Evolutionary conservation across 2,329 filamentous ascomycete species (phyloP).

Genomic region (Botrytis paeoniae): DNA sequence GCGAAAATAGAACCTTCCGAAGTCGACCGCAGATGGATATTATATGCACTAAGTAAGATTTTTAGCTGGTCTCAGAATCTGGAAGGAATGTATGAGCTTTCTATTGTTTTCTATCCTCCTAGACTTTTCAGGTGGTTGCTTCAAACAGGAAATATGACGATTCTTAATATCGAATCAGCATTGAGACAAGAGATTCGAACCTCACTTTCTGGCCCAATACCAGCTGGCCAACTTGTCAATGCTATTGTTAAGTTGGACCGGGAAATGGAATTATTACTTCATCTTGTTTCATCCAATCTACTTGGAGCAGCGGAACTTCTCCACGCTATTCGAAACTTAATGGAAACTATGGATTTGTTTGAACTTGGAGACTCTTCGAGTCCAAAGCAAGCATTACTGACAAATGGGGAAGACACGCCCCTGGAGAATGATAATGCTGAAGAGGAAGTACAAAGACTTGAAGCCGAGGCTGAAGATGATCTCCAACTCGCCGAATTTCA

Average conservation of each 20-base stretch:
- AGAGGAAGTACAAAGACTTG: slow-evolving; percentile 47
- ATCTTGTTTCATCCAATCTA: slow-evolving; percentile 62
- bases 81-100: slow-evolving; percentile 32
- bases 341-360: slow-evolving; percentile 64
- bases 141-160: slow-evolving; percentile 57
- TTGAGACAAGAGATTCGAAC: slow-evolving; percentile 49
- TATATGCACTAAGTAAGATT: slow-evolving; percentile 50
- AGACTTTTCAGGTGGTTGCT: slow-evolving; percentile 58
- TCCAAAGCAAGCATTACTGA: slow-evolving; percentile 32
- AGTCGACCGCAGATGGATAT: slow-evolving; percentile 63
- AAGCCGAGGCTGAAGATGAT: slow-evolving; percentile 61
- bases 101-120: slow-evolving; percentile 46
- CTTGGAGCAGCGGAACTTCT: slow-evolving; percentile 66
- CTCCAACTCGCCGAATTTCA: slow-evolving; percentile 66
- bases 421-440: slow-evolving; percentile 28
- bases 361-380: slow-evolving; percentile 27
- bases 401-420: slow-evolving; percentile 27
- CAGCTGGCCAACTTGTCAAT: slow-evolving; percentile 59
- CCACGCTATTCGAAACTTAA: slow-evolving; percentile 61
- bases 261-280: slow-evolving; percentile 63
- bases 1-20: slow-evolving; percentile 46
- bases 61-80: slow-evolving; percentile 39
- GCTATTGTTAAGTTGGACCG: slow-evolving; percentile 65
- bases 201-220: slow-evolving; percentile 40
- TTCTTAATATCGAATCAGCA: slow-evolving; percentile 57